Percentiles rank a stretch among this genome's conserved stretches.
Conservation (phyloP, 2,329 filamentous ascomycete species). For the Xylariomycetidae sp. region DNA sequence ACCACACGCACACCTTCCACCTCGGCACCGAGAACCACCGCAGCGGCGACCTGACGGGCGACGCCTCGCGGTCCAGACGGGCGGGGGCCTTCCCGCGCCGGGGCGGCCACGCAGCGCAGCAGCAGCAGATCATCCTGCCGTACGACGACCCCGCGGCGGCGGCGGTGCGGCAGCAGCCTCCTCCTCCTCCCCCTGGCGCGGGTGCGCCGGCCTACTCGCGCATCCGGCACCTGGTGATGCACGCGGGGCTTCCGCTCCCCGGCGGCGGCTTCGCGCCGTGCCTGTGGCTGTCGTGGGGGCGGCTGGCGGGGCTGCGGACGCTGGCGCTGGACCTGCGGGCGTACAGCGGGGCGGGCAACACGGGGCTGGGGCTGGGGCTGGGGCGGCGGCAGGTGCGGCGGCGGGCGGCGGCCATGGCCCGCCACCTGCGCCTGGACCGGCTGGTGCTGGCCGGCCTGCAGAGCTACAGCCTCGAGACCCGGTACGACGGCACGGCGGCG, state of each 20-base stretch:
- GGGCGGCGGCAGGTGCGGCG: constrained; percentile 12
- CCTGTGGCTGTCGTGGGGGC: constrained; percentile 20
- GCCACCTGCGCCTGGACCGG: constrained; percentile 15
- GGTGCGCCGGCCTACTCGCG: too few relatives aligned
- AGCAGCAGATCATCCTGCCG: too few relatives aligned
- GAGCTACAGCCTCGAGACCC: constrained; percentile 16
- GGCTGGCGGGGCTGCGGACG: constrained; percentile 19
- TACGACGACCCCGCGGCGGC: too few relatives aligned
- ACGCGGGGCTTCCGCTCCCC: too few relatives aligned
- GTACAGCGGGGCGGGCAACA: constrained; percentile 20
- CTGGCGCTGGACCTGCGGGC: constrained; percentile 21
- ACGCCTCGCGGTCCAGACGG: too few relatives aligned
- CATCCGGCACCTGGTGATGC: too few relatives aligned
- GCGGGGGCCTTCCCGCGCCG: too few relatives aligned
- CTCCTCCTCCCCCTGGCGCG: too few relatives aligned
- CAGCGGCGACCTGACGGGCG: too few relatives aligned
- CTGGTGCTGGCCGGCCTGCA: constrained; percentile 20
- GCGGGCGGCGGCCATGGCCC: constrained; percentile 17
- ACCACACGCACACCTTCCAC: constrained; percentile 16
- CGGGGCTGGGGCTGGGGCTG: constrained; percentile 13
- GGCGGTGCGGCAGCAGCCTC: too few relatives aligned
- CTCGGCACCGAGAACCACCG: constrained; percentile 5
- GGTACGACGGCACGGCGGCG: constrained; percentile 8
- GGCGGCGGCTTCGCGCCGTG: too few relatives aligned
- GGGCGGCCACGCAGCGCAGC: too few relatives aligned